Evolutionary conservation across 768 basidiomycete genomes (phyloP).

Genomic region (Cystobasidium tubakii): DNA sequence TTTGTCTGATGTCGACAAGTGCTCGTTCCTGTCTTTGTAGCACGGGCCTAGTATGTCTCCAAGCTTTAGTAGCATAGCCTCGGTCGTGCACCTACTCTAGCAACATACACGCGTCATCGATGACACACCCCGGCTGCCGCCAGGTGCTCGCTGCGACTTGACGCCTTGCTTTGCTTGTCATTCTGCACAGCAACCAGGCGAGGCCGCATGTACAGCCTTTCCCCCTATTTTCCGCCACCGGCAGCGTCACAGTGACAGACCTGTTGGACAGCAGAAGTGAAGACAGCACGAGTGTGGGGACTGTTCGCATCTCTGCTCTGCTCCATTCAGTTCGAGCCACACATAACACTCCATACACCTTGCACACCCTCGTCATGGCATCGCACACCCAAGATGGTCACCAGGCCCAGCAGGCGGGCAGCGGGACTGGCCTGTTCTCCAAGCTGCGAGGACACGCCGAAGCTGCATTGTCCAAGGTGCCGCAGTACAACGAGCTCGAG

Average conservation of each 20-base stretch:
- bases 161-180: too few relatives aligned
- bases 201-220: not conserved
- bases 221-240: constrained; percentile 2
- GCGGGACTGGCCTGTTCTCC: constrained; percentile 16
- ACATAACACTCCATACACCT: not conserved
- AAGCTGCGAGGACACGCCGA: constrained; percentile 30
- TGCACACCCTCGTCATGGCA: constrained; percentile 2
- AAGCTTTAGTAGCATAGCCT: not conserved
- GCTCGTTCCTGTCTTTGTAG: too few relatives aligned
- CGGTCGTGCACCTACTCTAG: too few relatives aligned
- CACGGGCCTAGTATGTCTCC: not conserved
- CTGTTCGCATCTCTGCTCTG: not conserved
- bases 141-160: too few relatives aligned
- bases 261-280: not conserved
- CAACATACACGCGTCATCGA: too few relatives aligned
- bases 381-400: not conserved
- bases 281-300: not conserved
- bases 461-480: constrained; percentile 14
- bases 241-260: not conserved
- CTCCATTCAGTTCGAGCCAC: not conserved
- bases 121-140: too few relatives aligned
- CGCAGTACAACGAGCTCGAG: constrained; percentile 28
- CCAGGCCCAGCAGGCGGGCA: not conserved
- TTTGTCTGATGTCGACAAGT: too few relatives aligned
- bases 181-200: not conserved